Evolutionary conservation across 768 basidiomycete genomes (phyloP).

Genomic region (Dioszegia crocea): DNA sequence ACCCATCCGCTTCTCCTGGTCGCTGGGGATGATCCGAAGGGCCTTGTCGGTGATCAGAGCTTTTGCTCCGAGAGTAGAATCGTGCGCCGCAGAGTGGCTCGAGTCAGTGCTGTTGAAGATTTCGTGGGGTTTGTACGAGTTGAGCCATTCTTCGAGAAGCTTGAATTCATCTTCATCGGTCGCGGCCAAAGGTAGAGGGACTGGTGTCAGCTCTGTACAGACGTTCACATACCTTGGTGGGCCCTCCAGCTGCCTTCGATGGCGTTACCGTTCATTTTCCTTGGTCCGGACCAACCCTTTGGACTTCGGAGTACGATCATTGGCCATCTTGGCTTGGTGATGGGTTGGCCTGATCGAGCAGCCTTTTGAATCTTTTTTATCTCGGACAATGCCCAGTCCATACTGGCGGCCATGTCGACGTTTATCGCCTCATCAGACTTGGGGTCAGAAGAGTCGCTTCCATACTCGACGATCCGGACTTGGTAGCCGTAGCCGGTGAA

Average conservation of each 20-base stretch:
- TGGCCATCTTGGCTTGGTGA: conserved; percentile 87
- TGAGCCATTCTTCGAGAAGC: conserved; percentile 67
- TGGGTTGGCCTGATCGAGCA: conserved; percentile 69
- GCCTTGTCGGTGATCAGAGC: conserved; percentile 40
- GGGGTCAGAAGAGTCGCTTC: conserved; percentile 52
- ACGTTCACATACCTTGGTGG: conserved; percentile 58
- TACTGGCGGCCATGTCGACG: conserved; percentile 69
- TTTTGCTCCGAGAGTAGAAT: conserved; percentile 22
- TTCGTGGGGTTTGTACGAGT: conserved; percentile 64
- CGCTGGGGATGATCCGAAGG: conserved; percentile 44
- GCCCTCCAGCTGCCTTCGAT: conserved; percentile 78
- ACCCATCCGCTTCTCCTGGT: conserved; percentile 56
- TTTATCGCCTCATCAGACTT: conserved; percentile 55
- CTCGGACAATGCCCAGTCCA: conserved; percentile 67
- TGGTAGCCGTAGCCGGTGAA: conserved; percentile 70
- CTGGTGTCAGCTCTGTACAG: conserved; percentile 40
- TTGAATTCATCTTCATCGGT: conserved; percentile 62
- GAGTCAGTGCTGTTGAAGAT: conserved; percentile 56
- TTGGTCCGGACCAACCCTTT: conserved; percentile 73
- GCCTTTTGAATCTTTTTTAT: conserved; percentile 67
- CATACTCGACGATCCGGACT: conserved; percentile 68
- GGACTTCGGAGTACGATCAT: conserved; percentile 79
- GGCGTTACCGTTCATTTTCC: conserved; percentile 62
- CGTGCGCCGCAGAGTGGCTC: conserved; percentile 19
- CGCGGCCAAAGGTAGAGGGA: conserved; percentile 72